phyloP scores from a whole-genome alignment of 2,329 filamentous ascomycete genomes.

The Colletotrichum sidae region DNA sequence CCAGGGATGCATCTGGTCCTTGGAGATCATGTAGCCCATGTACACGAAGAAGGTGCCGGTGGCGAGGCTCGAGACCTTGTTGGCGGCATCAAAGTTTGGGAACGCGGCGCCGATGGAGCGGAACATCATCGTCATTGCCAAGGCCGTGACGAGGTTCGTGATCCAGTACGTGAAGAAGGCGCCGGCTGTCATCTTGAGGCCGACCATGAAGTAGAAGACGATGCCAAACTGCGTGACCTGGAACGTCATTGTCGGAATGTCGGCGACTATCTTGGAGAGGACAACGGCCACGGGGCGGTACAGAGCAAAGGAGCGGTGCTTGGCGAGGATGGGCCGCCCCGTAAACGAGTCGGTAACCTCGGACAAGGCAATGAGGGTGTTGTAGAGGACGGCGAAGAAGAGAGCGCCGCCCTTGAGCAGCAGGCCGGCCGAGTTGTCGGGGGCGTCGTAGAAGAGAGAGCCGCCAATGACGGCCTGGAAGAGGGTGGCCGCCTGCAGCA shows the following conservation, averaged over 20 bases:
- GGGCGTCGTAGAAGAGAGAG: slow-evolving; percentile 68
- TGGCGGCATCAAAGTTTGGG: slow-evolving; percentile 68
- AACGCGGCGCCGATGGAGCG: slow-evolving; percentile 78
- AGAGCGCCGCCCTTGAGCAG: slow-evolving; percentile 65
- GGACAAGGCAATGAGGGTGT: slow-evolving; percentile 66
- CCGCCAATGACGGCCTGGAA: slow-evolving; percentile 71
- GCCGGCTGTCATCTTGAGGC: slow-evolving; percentile 66
- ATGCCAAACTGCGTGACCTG: slow-evolving; percentile 63
- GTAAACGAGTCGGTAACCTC: slow-evolving; percentile 61
- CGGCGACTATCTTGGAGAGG: slow-evolving; percentile 62
- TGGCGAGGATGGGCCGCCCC: slow-evolving; percentile 59
- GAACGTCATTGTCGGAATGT: slow-evolving; percentile 68
- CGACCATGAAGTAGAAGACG: slow-evolving; percentile 67
- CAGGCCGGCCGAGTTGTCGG: slow-evolving; percentile 61
- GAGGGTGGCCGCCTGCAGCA: slow-evolving; percentile 59
- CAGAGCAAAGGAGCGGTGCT: slow-evolving; percentile 59
- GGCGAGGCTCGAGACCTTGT: no score
- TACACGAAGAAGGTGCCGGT: slow-evolving; percentile 62
- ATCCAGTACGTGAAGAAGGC: slow-evolving; percentile 83
- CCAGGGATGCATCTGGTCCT: slow-evolving; percentile 75
- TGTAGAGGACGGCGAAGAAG: slow-evolving; percentile 70
- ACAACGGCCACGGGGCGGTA: slow-evolving; percentile 66
- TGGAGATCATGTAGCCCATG: slow-evolving; percentile 66
- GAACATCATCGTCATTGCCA: slow-evolving; percentile 82
- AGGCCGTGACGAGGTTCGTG: slow-evolving; percentile 72